Evolutionary conservation across 305 asterid species (phyloP), one percentile per base, ranked within the genome.

Genomic region (Withania somnifera): DNA sequence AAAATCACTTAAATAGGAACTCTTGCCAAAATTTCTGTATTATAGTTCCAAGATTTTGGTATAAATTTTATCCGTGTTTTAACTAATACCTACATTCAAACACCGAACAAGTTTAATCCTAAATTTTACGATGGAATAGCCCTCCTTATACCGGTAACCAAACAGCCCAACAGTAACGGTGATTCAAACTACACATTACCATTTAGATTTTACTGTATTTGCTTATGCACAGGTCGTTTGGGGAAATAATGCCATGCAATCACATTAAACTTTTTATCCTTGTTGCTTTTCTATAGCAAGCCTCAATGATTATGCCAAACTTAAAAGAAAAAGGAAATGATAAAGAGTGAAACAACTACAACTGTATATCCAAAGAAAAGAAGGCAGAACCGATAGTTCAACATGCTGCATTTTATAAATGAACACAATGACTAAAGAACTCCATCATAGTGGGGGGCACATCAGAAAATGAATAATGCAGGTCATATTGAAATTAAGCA

Each of bases 361-460:
- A 47, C 26, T 47, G 24, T 13, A 24, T 75, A 64, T 4, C 45
- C 4, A 32, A 32, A 17, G 24, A 15, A 63, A n/a, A 30, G 22
- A 28, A 61, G 69, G 26, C 79, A 47, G 80, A 54, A 28, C n/a
- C 11, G 50, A 17, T 75, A 76, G 45, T 30, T 76, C 80, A 75
- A 51, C 63, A 76, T 51, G 10, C 63, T 15, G 80, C 80, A 75
- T 5, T 75, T 75, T 45, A 76, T 51, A 76, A 75, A 50, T 47
- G 79, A 75, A 75, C 61, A 75, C 79, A 75, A 73, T 28, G 50
- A 76, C 80, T 50, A 76, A 51, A 30, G 80, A 76, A 51, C 50
- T 28, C 10, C 26, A 15, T 76, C 42, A 47, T 76, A 28, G 26
- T 0, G 47, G 3, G 80, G 47, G n/a, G n/a, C n/a, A 51, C 19